phyloP scores from a whole-genome alignment of 2,329 filamentous ascomycete genomes.

The Samsoniella hepiali region DNA sequence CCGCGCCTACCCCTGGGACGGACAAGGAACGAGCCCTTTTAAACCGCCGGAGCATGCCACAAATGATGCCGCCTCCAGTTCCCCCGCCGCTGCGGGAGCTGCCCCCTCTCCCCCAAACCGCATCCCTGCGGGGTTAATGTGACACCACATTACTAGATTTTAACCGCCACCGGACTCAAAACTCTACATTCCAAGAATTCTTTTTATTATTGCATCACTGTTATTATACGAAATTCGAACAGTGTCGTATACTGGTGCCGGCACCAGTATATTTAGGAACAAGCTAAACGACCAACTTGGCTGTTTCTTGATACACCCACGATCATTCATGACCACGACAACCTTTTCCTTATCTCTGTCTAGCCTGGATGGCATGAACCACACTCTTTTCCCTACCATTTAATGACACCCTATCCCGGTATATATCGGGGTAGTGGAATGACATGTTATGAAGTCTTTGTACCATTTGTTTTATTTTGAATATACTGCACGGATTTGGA shows the following conservation, averaged over 20 bases:
- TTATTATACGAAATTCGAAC: background rate
- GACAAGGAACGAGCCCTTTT: conserved; percentile 27
- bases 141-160: background rate
- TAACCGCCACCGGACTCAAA: conserved; percentile 1
- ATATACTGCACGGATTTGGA: background rate
- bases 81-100: conserved; percentile 55
- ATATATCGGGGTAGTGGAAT: background rate
- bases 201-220: conserved; percentile 4
- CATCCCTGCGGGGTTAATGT: conserved; percentile 14
- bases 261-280: conserved; percentile 8
- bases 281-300: conserved; percentile 1
- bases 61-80: conserved; percentile 45
- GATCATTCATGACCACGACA: conserved; percentile 5
- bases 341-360: conserved; percentile 5
- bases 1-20: conserved; percentile 23
- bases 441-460: conserved; percentile 9
- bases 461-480: background rate
- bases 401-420: background rate
- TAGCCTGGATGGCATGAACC: background rate
- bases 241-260: conserved; percentile 8
- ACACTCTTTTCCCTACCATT: background rate
- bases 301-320: conserved; percentile 3
- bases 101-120: conserved; percentile 47
- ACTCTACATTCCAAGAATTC: background rate
- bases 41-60: conserved; percentile 49